Evolutionary conservation across 1,139 yeast genomes (phyloP).

Genomic region (Diutina mesorugosa): DNA sequence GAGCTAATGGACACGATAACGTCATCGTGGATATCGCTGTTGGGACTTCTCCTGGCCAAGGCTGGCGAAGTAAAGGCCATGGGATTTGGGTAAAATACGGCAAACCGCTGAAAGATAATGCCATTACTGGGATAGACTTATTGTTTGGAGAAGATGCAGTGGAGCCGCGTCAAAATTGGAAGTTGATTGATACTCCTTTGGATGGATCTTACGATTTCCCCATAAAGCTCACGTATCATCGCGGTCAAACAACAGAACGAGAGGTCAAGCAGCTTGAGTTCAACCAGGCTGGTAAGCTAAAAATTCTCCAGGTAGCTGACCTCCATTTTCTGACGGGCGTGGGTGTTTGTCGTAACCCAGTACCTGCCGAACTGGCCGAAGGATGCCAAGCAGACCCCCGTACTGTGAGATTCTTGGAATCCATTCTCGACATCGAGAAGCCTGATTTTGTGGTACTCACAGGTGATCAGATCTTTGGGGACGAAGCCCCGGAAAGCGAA

Average conservation of each 20-base stretch:
- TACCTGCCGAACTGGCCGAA: conserved; percentile 26
- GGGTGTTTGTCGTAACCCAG: conserved; percentile 36
- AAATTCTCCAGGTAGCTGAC: conserved; percentile 1
- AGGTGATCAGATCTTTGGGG: background rate
- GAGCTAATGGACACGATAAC: background rate
- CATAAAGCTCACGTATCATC: background rate
- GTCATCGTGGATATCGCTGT: background rate
- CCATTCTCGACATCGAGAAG: background rate
- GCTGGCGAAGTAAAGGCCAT: conserved; percentile 23
- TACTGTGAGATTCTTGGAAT: background rate
- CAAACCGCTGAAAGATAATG: conserved; percentile 8
- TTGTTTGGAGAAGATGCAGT: conserved; percentile 62
- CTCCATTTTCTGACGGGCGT: background rate
- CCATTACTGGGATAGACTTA: conserved; percentile 40
- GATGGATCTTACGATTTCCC: background rate
- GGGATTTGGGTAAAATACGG: conserved; percentile 43
- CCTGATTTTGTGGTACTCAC: background rate
- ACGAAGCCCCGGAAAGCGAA: background rate
- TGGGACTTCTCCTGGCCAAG: conserved; percentile 6
- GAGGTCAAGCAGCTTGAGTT: background rate
- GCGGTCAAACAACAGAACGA: background rate
- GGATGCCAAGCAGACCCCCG: conserved; percentile 1
- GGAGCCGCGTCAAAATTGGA: conserved; percentile 74
- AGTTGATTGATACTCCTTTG: conserved; percentile 13
- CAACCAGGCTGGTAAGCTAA: conserved; percentile 14